phyloP scores from a whole-genome alignment of 73 alveolate genomes.

The Stentor coeruleus region DNA sequence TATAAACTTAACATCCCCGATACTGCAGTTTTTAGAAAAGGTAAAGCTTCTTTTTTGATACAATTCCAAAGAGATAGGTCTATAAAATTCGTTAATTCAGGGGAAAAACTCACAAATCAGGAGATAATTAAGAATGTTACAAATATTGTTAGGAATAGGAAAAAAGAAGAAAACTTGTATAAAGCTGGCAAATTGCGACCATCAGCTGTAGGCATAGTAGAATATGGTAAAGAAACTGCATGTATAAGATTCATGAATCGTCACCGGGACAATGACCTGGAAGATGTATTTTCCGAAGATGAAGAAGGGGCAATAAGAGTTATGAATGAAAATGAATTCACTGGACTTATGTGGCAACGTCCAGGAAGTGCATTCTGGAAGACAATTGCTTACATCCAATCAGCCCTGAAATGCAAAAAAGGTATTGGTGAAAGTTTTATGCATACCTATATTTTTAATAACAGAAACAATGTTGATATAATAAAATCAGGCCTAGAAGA shows the following conservation, averaged over 20 bases:
- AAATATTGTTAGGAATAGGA: background rate
- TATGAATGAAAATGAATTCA: slow-evolving; percentile 14
- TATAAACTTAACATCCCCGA: background rate
- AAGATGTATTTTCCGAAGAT: background rate
- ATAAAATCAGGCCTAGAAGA: background rate
- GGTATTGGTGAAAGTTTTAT: slow-evolving; percentile 9
- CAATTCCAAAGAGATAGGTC: slow-evolving; percentile 9
- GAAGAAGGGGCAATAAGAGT: slow-evolving; percentile 13
- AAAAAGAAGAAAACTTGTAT: background rate
- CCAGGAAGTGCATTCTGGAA: slow-evolving; percentile 18
- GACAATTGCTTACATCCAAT: slow-evolving; percentile 16
- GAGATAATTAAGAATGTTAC: slow-evolving; percentile 7
- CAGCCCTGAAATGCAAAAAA: background rate
- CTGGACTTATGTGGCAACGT: slow-evolving; percentile 14
- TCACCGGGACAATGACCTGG: background rate
- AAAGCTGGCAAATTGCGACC: background rate
- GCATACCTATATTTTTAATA: background rate
- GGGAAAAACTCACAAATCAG: background rate
- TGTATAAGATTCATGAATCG: background rate
- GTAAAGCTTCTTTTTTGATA: background rate
- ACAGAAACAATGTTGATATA: background rate
- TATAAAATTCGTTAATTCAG: background rate
- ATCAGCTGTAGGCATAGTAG: background rate
- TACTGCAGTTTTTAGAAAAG: background rate
- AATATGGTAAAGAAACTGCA: slow-evolving; percentile 25